These are phyloP conservation scores for Chrysanthemum lavandulifolium DNA, from an alignment of 129 eudicot genomes.

Conservation along the genomic window DNA sequence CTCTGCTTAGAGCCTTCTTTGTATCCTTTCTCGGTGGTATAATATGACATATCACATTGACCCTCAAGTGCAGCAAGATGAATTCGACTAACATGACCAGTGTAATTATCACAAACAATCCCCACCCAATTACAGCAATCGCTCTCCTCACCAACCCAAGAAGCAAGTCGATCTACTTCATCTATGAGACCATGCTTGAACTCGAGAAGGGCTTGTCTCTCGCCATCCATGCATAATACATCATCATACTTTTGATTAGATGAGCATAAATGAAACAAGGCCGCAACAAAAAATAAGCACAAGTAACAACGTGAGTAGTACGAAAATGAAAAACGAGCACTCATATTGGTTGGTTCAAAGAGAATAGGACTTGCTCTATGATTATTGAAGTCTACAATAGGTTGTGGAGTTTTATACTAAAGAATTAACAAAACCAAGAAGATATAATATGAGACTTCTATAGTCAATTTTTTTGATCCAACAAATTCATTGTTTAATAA, in stretches of 20 bases:
- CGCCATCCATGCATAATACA: slow-evolving; percentile 24
- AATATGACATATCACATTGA: not conserved
- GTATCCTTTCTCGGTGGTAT: not conserved
- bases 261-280: slow-evolving; percentile 17
- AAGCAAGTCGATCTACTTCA: slow-evolving; percentile 17
- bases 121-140: slow-evolving; percentile 22
- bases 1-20: slow-evolving; percentile 3
- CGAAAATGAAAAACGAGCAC: not conserved
- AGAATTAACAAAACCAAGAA: no score
- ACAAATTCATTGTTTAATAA: no score
- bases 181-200: slow-evolving; percentile 26
- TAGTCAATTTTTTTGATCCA: no score
- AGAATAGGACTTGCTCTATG: not conserved
- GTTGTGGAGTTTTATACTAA: no score
- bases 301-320: slow-evolving; percentile 4
- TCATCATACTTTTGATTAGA: slow-evolving; percentile 1
- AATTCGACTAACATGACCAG: slow-evolving; percentile 26
- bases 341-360: slow-evolving; percentile 12
- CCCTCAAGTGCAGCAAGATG: slow-evolving; percentile 14
- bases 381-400: no score
- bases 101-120: slow-evolving; percentile 20
- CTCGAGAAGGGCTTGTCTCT: slow-evolving; percentile 24
- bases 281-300: slow-evolving; percentile 4
- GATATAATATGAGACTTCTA: no score
- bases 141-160: slow-evolving; percentile 20